Percentiles rank a stretch among this genome's conserved stretches.
These are phyloP conservation scores for Lotus japonicus DNA, from an alignment of 306 rosid genomes.

Conservation along the genomic window DNA sequence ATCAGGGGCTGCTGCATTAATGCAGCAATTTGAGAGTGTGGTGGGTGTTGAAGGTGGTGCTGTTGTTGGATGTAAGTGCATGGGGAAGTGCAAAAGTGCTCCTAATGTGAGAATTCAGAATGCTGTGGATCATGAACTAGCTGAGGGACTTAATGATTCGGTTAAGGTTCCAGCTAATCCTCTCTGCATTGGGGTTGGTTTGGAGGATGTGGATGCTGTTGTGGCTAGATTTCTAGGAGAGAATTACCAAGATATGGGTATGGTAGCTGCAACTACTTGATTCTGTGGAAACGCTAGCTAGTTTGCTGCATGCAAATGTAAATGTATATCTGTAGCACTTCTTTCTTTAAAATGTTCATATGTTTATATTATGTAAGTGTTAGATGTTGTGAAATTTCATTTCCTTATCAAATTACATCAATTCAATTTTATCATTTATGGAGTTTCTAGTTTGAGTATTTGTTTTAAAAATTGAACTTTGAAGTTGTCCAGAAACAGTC, in stretches of 20 bases:
- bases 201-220: conserved; percentile 68
- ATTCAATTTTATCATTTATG: too few relatives aligned
- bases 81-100: conserved; percentile 88
- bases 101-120: conserved; percentile 74
- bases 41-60: conserved; percentile 52
- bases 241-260: conserved; percentile 14
- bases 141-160: conserved; percentile 32
- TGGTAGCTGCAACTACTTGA: conserved; percentile 24
- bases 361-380: not conserved
- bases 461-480: too few relatives aligned
- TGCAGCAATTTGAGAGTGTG: conserved; percentile 61
- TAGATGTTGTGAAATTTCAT: not conserved
- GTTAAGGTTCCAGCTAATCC: conserved; percentile 45
- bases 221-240: conserved; percentile 50
- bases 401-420: not conserved
- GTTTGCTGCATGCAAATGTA: not conserved
- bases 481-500: too few relatives aligned
- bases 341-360: not conserved
- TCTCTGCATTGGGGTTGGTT: conserved; percentile 63
- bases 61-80: conserved; percentile 77
- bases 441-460: too few relatives aligned
- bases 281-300: not conserved
- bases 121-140: conserved; percentile 16
- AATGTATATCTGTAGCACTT: not conserved
- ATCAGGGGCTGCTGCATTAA: conserved; percentile 54